Evolutionary conservation across 139 green algal genomes (phyloP).

Genomic region (Picochlorum costavermella): DNA sequence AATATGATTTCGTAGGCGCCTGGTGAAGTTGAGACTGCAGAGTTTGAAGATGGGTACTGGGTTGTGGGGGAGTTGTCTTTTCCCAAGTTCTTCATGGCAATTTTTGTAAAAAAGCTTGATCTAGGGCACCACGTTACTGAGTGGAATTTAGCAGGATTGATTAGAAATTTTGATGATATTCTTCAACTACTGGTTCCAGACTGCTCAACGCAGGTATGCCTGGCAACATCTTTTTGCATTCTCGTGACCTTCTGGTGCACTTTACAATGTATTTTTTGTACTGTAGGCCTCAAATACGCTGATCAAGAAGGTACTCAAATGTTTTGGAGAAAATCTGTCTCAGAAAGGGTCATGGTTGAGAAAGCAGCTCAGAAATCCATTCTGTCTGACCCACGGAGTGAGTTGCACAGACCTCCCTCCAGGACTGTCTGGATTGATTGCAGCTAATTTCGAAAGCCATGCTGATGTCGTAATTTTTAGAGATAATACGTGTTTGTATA

Average conservation of each 20-base stretch:
- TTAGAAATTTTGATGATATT: not conserved
- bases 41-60: not conserved
- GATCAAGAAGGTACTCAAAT: not conserved
- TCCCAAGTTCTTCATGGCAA: not conserved
- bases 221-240: too few relatives aligned
- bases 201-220: too few relatives aligned
- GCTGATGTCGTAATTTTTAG: too few relatives aligned
- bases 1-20: not conserved
- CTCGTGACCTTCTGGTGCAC: too few relatives aligned
- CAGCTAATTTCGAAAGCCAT: too few relatives aligned
- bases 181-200: not conserved
- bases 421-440: not conserved
- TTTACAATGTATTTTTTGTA: too few relatives aligned
- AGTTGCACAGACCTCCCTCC: not conserved
- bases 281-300: too few relatives aligned
- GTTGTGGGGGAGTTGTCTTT: not conserved
- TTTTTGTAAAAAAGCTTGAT: not conserved
- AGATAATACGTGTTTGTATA: too few relatives aligned
- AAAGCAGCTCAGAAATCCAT: slow-evolving; percentile 5
- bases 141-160: not conserved
- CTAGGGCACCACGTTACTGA: not conserved
- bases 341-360: not conserved
- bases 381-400: not conserved
- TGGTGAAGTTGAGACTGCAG: not conserved
- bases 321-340: not conserved